These are phyloP conservation scores for Saksenaea vasiformis DNA, from an alignment of 371 early-diverging fungal species.

Conservation along the genomic window DNA sequence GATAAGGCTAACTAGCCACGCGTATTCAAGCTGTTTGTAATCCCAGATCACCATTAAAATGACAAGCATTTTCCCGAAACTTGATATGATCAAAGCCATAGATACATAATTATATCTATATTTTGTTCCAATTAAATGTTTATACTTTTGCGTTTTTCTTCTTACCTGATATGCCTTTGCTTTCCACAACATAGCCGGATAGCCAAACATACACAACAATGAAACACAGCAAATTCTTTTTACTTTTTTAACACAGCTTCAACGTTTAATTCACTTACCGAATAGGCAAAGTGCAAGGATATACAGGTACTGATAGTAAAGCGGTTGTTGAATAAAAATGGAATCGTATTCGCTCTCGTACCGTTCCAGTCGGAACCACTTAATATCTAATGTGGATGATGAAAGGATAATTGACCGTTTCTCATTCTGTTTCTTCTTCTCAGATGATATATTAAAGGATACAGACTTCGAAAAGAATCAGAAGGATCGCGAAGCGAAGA, in stretches of 20 bases:
- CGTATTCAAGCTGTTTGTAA: conserved; percentile 81
- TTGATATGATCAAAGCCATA: conserved; percentile 82
- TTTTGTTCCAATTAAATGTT: not conserved
- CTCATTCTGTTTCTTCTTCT: not conserved
- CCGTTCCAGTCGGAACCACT: conserved; percentile 88
- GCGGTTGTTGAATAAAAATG: conserved; percentile 60
- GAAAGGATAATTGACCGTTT: not conserved
- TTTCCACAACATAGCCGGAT: conserved; percentile 31
- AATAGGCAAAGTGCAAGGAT: conserved; percentile 75
- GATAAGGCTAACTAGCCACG: conserved; percentile 78
- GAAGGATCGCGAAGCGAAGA: conserved; percentile 75
- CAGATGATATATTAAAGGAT: conserved; percentile 22
- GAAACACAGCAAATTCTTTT: conserved; percentile 51
- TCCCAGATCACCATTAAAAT: conserved; percentile 96
- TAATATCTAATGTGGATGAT: conserved; percentile 64
- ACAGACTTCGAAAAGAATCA: conserved; percentile 92
- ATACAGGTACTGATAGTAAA: conserved; percentile 78
- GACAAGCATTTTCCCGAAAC: conserved; percentile 88
- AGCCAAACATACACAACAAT: conserved; percentile 37
- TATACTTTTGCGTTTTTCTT: not conserved
- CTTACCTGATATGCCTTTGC: conserved; percentile 21
- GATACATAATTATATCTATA: conserved; percentile 66
- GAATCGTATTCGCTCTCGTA: conserved; percentile 53
- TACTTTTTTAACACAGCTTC: not conserved
- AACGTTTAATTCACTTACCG: conserved; percentile 42